Percentiles rank a stretch among this genome's conserved stretches.
Evolutionary conservation across 2,329 filamentous ascomycete species (phyloP).

Genomic region (Fusarium begoniae): DNA sequence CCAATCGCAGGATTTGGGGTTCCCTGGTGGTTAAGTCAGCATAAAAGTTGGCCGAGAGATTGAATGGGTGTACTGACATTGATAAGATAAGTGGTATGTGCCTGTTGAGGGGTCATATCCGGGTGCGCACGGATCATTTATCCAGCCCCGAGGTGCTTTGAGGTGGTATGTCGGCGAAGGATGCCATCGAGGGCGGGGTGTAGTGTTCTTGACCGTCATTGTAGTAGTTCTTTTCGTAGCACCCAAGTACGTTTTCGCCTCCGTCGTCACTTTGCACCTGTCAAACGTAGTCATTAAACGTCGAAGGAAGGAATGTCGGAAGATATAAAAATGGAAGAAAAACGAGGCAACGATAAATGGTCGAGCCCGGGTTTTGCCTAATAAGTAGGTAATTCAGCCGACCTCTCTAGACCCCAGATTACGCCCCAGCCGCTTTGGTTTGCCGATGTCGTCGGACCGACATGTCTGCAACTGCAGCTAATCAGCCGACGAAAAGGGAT

Average conservation of each 20-base stretch:
- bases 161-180: constrained; percentile 34
- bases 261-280: too few species aligned
- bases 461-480: neutral
- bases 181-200: constrained; percentile 24
- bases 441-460: constrained; percentile 28
- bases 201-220: constrained; percentile 18
- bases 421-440: neutral
- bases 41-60: fast-evolving
- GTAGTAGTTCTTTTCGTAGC: neutral
- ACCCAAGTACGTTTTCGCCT: neutral
- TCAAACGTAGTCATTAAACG: neutral
- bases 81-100: constrained; percentile 40
- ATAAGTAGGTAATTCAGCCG: constrained; percentile 35
- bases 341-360: neutral
- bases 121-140: constrained; percentile 39
- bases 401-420: constrained; percentile 12
- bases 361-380: constrained; percentile 23
- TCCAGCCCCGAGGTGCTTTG: constrained; percentile 37
- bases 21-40: constrained; percentile 39
- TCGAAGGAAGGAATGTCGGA: neutral
- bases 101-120: constrained; percentile 33
- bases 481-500: constrained; percentile 7
- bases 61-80: constrained; percentile 16
- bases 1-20: constrained; percentile 50
- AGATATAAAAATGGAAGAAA: neutral